Evolutionary conservation across 1,139 yeast genomes (phyloP), one percentile per base, ranked within the genome.

Genomic region (Geotrichum australiense): DNA sequence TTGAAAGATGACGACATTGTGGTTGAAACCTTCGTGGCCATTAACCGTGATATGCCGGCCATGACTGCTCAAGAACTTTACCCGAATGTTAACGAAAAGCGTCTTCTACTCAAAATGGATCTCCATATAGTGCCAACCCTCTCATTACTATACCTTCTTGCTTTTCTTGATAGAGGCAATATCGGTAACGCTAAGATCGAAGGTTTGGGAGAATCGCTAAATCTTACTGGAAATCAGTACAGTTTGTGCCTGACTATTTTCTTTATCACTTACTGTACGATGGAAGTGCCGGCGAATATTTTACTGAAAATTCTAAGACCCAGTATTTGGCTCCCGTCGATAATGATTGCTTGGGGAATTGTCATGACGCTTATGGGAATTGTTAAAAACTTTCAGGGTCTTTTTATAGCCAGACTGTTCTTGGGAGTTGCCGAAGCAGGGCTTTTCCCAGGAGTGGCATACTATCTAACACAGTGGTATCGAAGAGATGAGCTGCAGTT

Each of bases 121-220:
- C 41, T 47, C 37, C 46, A 43, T 16, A 38, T 56, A 18, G 34
- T 55, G 4, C 57, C 57, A 5, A 39, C 47, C 25, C 58, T 73
- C 32, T 68, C 74, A n/a, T 49, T 70, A 37, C 65, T 75, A 40
- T 76, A 75, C 49, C 66, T 75, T 39, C 60, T 76, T 43, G 72
- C 74, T 45, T 74, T 70, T 51, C 61, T 78, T 48, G 84, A 78
- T 56, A 63, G 80, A 51, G 74, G 74, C 46, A 75, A 74, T 53
- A 72, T 77, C 50, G 80, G 80, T 2, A 69, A 73, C 53, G 83
- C 82, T 0, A 64, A 76, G 49, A 65, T 76, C 26, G 79, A 75
- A 40, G 78, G 78, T 4, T 56, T 77, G 27, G 74, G 69, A 49
- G 64, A 60, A 14, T 80, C 75, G 49, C 57, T 76, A 47, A 62